A percentile compares a stretch with the other conserved stretches of the same genome.
phyloP scores from a whole-genome alignment of 2,329 filamentous ascomycete species.

The Parascedosporium putredinis region DNA sequence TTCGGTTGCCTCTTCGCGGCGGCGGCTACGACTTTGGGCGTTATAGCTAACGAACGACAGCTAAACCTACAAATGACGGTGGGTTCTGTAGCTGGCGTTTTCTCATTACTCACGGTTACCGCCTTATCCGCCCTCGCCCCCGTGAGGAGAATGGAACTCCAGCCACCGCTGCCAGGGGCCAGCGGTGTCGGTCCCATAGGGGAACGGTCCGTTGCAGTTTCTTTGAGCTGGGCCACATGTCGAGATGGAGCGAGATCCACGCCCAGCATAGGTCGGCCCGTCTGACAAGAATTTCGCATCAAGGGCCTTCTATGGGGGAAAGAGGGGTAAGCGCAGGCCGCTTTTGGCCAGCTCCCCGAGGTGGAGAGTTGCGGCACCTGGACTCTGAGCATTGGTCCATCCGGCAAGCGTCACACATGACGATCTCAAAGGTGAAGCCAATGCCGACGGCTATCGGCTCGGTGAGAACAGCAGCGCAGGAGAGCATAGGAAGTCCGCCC shows the following conservation, averaged over 20 bases:
- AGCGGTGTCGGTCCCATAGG: neutral
- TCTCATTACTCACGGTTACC: neutral
- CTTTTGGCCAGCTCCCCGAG: too few species aligned
- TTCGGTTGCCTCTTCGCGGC: conserved; percentile 62
- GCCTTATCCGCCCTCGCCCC: neutral
- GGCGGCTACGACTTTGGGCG: conserved; percentile 47
- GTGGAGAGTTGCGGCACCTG: too few species aligned
- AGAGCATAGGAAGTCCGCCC: neutral
- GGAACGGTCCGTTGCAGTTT: neutral
- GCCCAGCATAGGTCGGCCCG: neutral
- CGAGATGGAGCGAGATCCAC: neutral
- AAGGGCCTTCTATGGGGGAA: too few species aligned
- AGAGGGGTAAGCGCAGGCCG: too few species aligned
- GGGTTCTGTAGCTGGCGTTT: neutral
- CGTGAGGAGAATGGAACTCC: too few species aligned
- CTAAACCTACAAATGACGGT: neutral
- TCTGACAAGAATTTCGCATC: too few species aligned
- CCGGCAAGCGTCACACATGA: conserved; percentile 7
- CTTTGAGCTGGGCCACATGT: neutral
- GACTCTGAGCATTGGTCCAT: conserved; percentile 10
- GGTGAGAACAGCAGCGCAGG: neutral
- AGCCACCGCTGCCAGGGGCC: too few species aligned
- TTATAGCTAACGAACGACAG: neutral
- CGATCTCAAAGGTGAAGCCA: conserved; percentile 3
- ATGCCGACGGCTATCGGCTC: conserved; percentile 7